phyloP scores from a whole-genome alignment of 345 rosid genomes.

The Cardiospermum halicacabum region DNA sequence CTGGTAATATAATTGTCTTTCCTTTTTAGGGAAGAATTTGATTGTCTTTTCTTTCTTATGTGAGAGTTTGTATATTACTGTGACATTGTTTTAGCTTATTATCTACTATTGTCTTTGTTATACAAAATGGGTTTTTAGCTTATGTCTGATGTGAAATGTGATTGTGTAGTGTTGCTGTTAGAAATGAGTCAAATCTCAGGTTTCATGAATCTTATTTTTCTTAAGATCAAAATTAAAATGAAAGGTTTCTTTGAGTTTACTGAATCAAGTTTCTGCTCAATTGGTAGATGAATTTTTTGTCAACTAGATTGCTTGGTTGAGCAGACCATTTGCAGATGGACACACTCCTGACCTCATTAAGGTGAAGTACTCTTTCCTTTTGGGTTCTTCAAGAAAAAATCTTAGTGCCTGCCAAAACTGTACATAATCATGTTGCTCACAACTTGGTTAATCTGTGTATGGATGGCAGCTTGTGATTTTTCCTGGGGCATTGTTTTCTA shows the following conservation, averaged over 20 bases:
- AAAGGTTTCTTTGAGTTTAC: slow-evolving; percentile 27
- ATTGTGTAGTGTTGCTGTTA: not conserved
- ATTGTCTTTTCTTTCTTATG: slow-evolving; percentile 4
- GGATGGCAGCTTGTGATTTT: slow-evolving; percentile 35
- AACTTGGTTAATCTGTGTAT: slow-evolving; percentile 20
- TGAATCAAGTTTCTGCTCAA: slow-evolving; percentile 50
- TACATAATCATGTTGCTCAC: slow-evolving; percentile 18
- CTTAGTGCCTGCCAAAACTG: slow-evolving; percentile 11
- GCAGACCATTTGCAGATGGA: slow-evolving; percentile 47
- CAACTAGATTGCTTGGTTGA: slow-evolving; percentile 63
- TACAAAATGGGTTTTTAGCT: not conserved
- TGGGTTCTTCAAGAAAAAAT: slow-evolving; percentile 7
- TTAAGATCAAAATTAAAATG: slow-evolving; percentile 11
- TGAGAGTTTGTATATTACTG: slow-evolving; percentile 7
- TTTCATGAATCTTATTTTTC: slow-evolving; percentile 11
- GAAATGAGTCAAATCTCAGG: slow-evolving; percentile 12
- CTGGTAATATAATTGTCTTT: slow-evolving; percentile 72
- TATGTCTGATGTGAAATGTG: slow-evolving; percentile 9
- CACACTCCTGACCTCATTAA: slow-evolving; percentile 35
- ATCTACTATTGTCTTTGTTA: slow-evolving; percentile 9
- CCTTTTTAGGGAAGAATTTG: slow-evolving; percentile 34
- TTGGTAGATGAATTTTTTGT: slow-evolving; percentile 59
- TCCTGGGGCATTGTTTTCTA: slow-evolving; percentile 29
- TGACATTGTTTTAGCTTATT: slow-evolving; percentile 17
- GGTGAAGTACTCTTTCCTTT: slow-evolving; percentile 36